Evolutionary conservation across 164 flowering plant genomes (phyloP), one percentile per base, ranked within the genome.

Genomic region (Magnolia sinica): DNA sequence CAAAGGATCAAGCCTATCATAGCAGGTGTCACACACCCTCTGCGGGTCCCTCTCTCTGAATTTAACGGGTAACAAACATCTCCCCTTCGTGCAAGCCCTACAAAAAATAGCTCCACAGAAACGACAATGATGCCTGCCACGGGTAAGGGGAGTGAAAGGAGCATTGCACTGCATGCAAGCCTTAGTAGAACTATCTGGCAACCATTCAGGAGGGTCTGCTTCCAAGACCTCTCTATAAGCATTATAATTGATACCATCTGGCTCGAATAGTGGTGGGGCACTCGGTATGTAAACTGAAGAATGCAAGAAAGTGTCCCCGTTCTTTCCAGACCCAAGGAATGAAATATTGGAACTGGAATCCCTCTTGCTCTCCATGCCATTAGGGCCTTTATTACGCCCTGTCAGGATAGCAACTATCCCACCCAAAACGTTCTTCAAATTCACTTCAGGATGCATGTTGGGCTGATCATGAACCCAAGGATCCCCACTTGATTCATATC

Each of bases 111-210:
- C 97, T 27, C 99, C 99, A 86, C 99, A 96, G 76, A 96, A 94
- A 66, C 99, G 89, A 79, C 99, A 96, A 77, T 96, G 99, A 85
- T 96, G 99, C 78, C 99, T 87, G 7, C 97, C 96, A 67, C 99
- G 91, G 69, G 95, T 91, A 50, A 95, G 76, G 2, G 95, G 91
- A 0, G 96, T 93, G 77, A 95, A 95, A 18, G 90, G 91, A 78
- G 90, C 86, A 85, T 73, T 79, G 79, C 98, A 95, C 86, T 90
- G 97, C 97, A 91, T 93, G 79, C 98, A 95, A 65, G 63, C 84
- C 9, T 83, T 72, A 73, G 94, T 69, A 50, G 88, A 84, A 83
- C 98, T 95, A 76, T 95, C 98, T 19, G 95, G 97, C 72, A 93
- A 87, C 98, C 98, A 95, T 58, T 95, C 95, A 0, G 97, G 97